Conservation (phyloP, 176 grass and related monocot genomes). For the Neostapfia colusana region DNA sequence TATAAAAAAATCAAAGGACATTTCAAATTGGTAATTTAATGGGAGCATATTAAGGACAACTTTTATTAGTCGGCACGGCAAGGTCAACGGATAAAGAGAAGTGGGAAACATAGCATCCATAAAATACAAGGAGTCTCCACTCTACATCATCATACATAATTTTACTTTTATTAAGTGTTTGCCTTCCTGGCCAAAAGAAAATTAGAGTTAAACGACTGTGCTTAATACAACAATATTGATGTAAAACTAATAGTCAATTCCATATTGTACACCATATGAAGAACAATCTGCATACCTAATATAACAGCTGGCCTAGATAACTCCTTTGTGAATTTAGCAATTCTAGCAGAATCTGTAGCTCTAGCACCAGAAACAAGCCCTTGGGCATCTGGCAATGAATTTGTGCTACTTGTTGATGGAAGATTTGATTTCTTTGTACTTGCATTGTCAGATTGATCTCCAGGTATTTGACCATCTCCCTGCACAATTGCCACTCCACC, state of each 20-base stretch:
- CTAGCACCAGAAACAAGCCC: constrained; percentile 82
- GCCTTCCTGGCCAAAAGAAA: constrained; percentile 8
- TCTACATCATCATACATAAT: not conserved
- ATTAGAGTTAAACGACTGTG: not conserved
- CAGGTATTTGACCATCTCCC: constrained; percentile 52
- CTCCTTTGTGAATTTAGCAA: constrained; percentile 78
- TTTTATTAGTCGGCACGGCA: not conserved
- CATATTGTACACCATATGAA: constrained; percentile 9
- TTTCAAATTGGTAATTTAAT: not conserved
- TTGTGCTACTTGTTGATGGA: constrained; percentile 57
- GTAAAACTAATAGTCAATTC: not conserved
- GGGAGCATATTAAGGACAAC: not conserved
- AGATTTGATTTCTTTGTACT: constrained; percentile 55
- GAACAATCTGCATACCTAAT: constrained; percentile 59
- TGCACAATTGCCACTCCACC: constrained; percentile 29
- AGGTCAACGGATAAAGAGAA: not conserved
- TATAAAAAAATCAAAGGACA: not conserved
- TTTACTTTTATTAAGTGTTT: not conserved
- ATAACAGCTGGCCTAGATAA: constrained; percentile 87
- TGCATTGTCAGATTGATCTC: constrained; percentile 40
- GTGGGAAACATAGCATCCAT: not conserved
- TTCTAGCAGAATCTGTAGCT: constrained; percentile 91
- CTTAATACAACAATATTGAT: not conserved
- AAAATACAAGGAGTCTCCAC: constrained; percentile 8
- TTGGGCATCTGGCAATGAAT: constrained; percentile 63